Evolutionary conservation across 345 rosid genomes (phyloP).

Genomic region (Salix arbutifolia): DNA sequence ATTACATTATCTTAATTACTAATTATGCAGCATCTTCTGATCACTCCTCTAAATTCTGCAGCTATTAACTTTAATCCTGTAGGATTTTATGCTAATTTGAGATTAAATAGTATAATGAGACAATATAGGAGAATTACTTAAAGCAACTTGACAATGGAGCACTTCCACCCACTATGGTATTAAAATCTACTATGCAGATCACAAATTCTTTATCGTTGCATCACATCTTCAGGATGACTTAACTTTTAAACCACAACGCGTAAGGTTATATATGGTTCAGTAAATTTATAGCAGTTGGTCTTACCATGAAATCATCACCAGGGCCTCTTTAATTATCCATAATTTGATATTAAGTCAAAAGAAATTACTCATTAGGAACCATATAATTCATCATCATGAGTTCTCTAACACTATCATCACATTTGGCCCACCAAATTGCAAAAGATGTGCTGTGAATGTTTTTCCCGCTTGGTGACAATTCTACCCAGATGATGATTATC

Average conservation of each 20-base stretch:
- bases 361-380: slow-evolving; percentile 13
- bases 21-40: neutral
- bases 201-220: fast-evolving
- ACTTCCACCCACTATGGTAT: neutral
- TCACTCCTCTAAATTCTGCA: neutral
- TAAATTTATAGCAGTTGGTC: neutral
- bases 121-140: neutral
- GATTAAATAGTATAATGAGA: neutral
- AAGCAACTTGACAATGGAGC: neutral
- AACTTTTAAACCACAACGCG: no score
- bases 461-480: slow-evolving; percentile 12
- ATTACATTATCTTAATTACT: no score
- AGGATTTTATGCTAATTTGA: neutral
- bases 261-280: neutral
- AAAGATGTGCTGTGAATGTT: slow-evolving; percentile 3
- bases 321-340: neutral
- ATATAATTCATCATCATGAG: slow-evolving; percentile 26
- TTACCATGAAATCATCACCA: slow-evolving; percentile 12
- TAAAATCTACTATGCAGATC: fast-evolving
- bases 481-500: neutral
- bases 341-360: slow-evolving; percentile 10
- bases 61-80: neutral
- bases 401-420: slow-evolving; percentile 24
- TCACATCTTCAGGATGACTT: no score
- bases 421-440: slow-evolving; percentile 27